Conservation (phyloP, 148 eudicot genomes). For the Nyssa sinensis region DNA sequence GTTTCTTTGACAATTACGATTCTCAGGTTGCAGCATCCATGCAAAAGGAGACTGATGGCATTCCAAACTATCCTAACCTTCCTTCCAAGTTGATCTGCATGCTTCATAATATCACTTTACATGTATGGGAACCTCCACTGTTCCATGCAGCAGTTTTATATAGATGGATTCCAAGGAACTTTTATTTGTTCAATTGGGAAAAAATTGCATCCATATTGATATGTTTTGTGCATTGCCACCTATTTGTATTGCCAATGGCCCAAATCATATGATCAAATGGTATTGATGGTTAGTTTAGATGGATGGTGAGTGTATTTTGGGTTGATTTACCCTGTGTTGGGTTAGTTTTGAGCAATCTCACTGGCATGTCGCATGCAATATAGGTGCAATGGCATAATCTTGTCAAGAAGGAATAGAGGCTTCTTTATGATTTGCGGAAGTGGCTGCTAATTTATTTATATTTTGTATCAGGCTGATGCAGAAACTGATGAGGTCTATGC, state of each 20-base stretch:
- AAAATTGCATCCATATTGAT: background rate
- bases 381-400: background rate
- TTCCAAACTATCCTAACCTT: slow-evolving; percentile 93
- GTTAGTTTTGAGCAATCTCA: slow-evolving; percentile 1
- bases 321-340: too few species aligned
- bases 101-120: slow-evolving; percentile 90
- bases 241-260: slow-evolving; percentile 1
- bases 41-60: slow-evolving; percentile 83
- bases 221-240: background rate
- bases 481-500: slow-evolving; percentile 99
- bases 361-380: background rate
- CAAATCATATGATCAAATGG: background rate
- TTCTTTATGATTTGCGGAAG: background rate
- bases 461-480: slow-evolving; percentile 72
- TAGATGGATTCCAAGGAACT: background rate
- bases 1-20: slow-evolving; percentile 13
- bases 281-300: background rate
- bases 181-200: slow-evolving; percentile 1
- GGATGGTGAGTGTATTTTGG: background rate
- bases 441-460: background rate
- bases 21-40: slow-evolving; percentile 92
- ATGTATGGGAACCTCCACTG: slow-evolving; percentile 50
- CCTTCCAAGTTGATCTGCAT: slow-evolving; percentile 96
- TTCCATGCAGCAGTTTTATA: background rate
- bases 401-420: background rate